phyloP scores from a whole-genome alignment of 2,329 filamentous ascomycete genomes.

The Emydomyces testavorans region DNA sequence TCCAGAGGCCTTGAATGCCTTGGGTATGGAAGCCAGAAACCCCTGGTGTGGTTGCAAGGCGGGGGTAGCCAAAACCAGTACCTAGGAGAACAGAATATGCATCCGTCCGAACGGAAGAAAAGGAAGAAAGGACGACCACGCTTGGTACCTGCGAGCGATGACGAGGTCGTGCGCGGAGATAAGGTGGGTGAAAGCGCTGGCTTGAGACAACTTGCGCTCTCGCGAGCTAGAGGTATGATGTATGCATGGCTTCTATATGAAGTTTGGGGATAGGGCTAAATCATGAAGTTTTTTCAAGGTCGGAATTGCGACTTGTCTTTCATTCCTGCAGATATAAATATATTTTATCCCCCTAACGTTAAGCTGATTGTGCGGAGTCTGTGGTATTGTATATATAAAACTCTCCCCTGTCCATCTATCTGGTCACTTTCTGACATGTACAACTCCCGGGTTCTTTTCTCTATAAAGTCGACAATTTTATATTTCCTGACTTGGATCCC shows the following conservation, averaged over 20 bases:
- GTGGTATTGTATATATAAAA: slow-evolving; percentile 15
- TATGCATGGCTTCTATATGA: neutral
- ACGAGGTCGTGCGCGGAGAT: neutral
- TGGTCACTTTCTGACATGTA: neutral
- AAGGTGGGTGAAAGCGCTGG: neutral
- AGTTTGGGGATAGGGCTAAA: neutral
- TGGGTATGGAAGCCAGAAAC: slow-evolving; percentile 31
- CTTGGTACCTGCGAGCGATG: slow-evolving; percentile 12
- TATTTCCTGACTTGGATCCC: slow-evolving; percentile 16
- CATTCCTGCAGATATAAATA: slow-evolving; percentile 1
- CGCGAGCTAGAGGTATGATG: neutral
- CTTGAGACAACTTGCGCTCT: neutral
- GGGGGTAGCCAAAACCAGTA: slow-evolving; percentile 11
- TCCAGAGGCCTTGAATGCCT: slow-evolving; percentile 15
- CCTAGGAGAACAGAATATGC: slow-evolving; percentile 11
- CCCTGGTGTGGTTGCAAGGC: slow-evolving; percentile 38
- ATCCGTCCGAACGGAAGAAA: slow-evolving; percentile 1
- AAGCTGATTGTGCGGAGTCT: slow-evolving; percentile 14
- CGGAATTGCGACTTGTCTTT: neutral
- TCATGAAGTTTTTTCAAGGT: neutral
- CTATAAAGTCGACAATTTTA: slow-evolving; percentile 14
- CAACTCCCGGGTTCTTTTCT: neutral
- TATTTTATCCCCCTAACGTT: slow-evolving; percentile 13
- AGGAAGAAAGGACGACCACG: slow-evolving; percentile 16
- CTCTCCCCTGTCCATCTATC: neutral